Evolutionary conservation across 2,329 filamentous ascomycete species (phyloP), one percentile per base, ranked within the genome.

Genomic region (Akanthomyces uredinophilus): DNA sequence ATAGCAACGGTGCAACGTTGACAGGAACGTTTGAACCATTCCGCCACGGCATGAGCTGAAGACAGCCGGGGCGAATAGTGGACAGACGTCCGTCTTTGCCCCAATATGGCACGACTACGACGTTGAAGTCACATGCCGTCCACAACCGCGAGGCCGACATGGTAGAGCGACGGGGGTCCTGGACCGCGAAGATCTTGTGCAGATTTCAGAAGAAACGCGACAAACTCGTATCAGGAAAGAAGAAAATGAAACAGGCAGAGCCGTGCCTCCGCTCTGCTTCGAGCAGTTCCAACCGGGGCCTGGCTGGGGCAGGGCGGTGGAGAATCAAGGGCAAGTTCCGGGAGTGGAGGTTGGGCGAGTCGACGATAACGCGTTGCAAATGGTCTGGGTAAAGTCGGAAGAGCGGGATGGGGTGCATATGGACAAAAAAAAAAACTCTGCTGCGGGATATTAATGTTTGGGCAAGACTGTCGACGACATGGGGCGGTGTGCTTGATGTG

Each of bases 201-300:
- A 46, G n/a, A 27, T 56, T 56, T 44, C 53, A 35, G 53, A n/a
- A 13, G 8, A 18, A 56, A 56, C 53, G 39, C 53, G 53, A 32
- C 10, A 13, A 16, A 24, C 2, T 53, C 41, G 39, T 44, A 44
- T 22, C 18, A 35, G 5, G 20, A 20, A n/a, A 13, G 22, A 20
- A 4, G 6, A 29, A 29, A 29, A 29, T 5, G 27, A 37, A 37
- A 3, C 32, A 37, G 32, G 32, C 8, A 39, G 11, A 16, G 37
- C 37, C 37, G 37, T 5, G 13, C n/a, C 50, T 5, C 37, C 4
- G 20, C 20, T n/a, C 53, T 46, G 10, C 18, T 35, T 56, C 11
- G 24, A 46, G 53, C 8, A 56, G 27, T 46, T 56, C 39, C 7
- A 56, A 22, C 41, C 39, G 53, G 37, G 37, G 37, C 13, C 13